Conservation (phyloP, 2,329 filamentous ascomycete genomes). For the Monosporascus sp. region DNA sequence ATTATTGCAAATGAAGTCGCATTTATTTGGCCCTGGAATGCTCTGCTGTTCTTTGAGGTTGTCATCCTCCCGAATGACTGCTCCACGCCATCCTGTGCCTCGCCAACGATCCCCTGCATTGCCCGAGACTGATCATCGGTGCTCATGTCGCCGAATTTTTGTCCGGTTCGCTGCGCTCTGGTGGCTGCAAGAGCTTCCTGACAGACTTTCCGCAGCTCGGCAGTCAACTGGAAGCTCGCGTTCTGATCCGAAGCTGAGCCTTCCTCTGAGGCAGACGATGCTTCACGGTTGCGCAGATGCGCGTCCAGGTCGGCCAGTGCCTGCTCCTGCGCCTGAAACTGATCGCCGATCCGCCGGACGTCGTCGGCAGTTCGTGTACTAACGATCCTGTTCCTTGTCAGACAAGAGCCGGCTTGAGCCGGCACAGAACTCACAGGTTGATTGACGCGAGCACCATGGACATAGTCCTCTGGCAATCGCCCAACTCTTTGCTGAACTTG, state of each 20-base stretch:
- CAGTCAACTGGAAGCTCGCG: no score
- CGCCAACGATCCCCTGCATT: no score
- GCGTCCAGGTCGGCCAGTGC: constrained; percentile 6
- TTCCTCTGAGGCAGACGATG: background rate
- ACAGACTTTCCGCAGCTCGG: no score
- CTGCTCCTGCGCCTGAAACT: constrained; percentile 7
- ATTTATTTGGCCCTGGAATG: constrained; percentile 12
- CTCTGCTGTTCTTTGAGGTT: constrained; percentile 3
- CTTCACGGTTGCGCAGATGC: constrained; percentile 3
- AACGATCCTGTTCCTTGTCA: no score
- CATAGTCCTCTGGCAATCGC: constrained; percentile 10
- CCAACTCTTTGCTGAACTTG: constrained; percentile 8
- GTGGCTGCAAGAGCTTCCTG: no score
- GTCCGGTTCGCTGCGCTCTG: no score
- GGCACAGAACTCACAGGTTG: no score
- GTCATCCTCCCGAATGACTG: constrained; percentile 4
- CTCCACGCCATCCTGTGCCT: constrained; percentile 5
- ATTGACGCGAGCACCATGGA: constrained; percentile 5
- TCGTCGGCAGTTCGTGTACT: background rate
- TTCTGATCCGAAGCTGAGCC: no score
- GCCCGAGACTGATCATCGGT: no score
- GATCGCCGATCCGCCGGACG: constrained; percentile 5
- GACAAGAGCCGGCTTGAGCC: no score
- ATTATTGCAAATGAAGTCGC: constrained; percentile 8
- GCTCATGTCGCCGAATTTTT: no score